phyloP scores from a whole-genome alignment of 2,329 filamentous ascomycete species.

The Botrytis sinoallii region DNA sequence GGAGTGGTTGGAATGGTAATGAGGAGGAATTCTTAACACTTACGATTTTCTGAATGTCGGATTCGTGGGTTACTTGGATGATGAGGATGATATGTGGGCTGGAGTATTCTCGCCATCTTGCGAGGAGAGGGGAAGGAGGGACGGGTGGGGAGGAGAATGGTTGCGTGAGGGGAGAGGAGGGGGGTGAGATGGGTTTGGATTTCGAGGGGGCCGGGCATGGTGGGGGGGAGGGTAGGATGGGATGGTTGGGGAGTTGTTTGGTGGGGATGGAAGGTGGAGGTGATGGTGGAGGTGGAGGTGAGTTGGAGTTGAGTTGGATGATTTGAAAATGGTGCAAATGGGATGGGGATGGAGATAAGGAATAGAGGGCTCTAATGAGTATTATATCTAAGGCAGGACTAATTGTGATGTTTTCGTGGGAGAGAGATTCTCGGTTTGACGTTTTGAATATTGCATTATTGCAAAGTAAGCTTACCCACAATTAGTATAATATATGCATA shows the following conservation, averaged over 20 bases:
- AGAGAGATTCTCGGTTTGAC: neutral
- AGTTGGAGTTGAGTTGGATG: no score
- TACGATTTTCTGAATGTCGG: neutral
- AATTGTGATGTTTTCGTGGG: rapidly evolving
- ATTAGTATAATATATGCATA: neutral
- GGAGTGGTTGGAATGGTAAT: neutral
- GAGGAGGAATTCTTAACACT: neutral
- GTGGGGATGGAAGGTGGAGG: neutral
- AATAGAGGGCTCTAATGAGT: neutral
- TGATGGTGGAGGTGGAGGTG: neutral
- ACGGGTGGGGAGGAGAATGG: neutral
- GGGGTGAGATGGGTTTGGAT: neutral
- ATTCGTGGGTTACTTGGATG: slow-evolving; percentile 1
- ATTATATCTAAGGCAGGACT: neutral
- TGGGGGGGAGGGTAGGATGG: no score
- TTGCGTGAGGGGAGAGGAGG: neutral
- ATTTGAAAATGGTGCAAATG: no score
- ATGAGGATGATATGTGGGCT: neutral
- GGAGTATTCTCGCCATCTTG: slow-evolving; percentile 1
- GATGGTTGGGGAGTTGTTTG: neutral
- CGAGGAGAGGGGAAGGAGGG: neutral
- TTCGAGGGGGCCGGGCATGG: neutral
- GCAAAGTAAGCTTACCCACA: neutral
- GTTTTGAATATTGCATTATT: neutral
- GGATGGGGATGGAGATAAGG: neutral